Percentiles rank a stretch among this genome's conserved stretches.
Conservation (phyloP, 768 basidiomycete genomes). For the Candolleomyces eurysporus region DNA sequence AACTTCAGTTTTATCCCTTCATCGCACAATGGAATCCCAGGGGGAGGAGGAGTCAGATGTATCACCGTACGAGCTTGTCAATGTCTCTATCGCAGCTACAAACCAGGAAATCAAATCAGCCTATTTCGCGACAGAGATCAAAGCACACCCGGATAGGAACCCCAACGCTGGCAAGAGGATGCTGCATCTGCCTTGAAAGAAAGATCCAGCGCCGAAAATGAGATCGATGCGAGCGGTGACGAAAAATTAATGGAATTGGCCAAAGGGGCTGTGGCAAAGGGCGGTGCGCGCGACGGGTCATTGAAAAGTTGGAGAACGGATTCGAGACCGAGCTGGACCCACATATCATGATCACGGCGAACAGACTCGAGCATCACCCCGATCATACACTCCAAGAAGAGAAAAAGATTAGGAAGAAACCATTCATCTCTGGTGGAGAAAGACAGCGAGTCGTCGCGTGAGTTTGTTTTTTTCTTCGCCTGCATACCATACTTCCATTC, state of each 20-base stretch:
- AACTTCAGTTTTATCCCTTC: no score
- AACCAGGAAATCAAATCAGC: slow-evolving; percentile 79
- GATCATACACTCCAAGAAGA: slow-evolving; percentile 24
- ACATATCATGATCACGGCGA: slow-evolving; percentile 14
- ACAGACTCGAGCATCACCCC: slow-evolving; percentile 23
- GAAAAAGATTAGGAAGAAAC: slow-evolving; percentile 22
- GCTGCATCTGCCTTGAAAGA: background rate
- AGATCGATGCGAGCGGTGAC: no score
- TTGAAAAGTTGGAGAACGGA: slow-evolving; percentile 35
- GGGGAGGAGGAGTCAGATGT: slow-evolving; percentile 53
- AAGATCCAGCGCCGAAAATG: background rate
- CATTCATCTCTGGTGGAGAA: slow-evolving; percentile 43
- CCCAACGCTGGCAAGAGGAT: slow-evolving; percentile 39
- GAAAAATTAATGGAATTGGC: slow-evolving; percentile 14
- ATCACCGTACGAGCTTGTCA: slow-evolving; percentile 74
- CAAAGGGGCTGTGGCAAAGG: slow-evolving; percentile 33
- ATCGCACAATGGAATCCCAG: slow-evolving; percentile 17
- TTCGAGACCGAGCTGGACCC: slow-evolving; percentile 39
- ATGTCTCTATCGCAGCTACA: slow-evolving; percentile 58
- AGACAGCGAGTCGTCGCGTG: slow-evolving; percentile 49
- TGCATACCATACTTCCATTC: slow-evolving; percentile 1
- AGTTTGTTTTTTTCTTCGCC: slow-evolving; percentile 19
- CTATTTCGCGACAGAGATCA: slow-evolving; percentile 79
- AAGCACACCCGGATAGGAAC: slow-evolving; percentile 79
- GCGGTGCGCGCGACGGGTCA: slow-evolving; percentile 38